Base-by-base conservation (phyloP, 1,284 basidiomycete genomes). In the Cutaneotrichosporon sp. region DNA sequence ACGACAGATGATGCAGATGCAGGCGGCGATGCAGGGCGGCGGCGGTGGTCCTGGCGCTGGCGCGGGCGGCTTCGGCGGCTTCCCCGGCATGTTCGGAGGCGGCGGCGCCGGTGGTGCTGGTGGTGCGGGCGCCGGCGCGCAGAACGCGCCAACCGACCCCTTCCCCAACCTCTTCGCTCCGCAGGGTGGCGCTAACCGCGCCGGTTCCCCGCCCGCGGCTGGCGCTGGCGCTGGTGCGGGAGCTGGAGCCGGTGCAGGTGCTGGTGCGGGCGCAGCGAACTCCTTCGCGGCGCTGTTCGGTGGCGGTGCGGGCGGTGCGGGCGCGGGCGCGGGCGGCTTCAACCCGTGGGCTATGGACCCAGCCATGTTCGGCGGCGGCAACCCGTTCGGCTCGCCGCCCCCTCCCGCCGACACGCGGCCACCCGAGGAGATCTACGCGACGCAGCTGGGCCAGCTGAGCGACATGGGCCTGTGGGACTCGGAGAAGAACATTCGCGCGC, bases 351-450 rank as follows among this genome's bases (percentile, higher is more conserved):
- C 69, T 4, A 70, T 76, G 55, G 71, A 75, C 64, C 76, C 88
- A 2, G 72, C 84, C 78, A 80, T 91, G 71, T 83, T 83, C 49
- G 82, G 80, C 20, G 68, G 69, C 56, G 70, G 59, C 11, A 67
- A 62, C 25, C 67, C 61, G 9, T 62, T 65, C 38, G 76, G 72
- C 3, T 67, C 72, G 2, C 62, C 71, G 4, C 61, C 73, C n/a
- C 67, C 73, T 3, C 74, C 77, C 16, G 62, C 68, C 38, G 90
- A 93, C 74, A 81, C 86, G 3, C 81, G 91, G 70, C 84, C 89
- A 13, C 87, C 91, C 4, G 92, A 95, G 76, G 92, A 94, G 80
- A 83, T 92, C 57, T 95, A 91, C 83, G 89, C 93, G 71, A 87
- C 89, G 14, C 91, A 94, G 75, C 81, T 94, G 13, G 72, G 76